phyloP scores from a whole-genome alignment of 2,329 filamentous ascomycete species.

The Penicillium psychrosexuale region DNA sequence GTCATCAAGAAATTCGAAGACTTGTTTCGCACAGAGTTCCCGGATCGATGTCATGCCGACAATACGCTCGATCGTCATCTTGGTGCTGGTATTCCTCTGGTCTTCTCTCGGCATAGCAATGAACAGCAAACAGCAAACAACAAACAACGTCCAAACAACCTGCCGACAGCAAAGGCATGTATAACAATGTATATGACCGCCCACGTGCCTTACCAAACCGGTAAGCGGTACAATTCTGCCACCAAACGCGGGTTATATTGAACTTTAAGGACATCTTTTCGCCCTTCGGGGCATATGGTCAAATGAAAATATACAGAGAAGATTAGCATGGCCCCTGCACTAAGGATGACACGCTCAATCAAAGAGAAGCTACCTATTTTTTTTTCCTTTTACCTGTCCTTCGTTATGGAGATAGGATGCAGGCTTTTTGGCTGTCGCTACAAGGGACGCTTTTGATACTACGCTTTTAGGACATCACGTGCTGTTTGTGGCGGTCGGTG shows the following conservation, averaged over 20 bases:
- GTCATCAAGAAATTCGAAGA: no score
- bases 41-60: no score
- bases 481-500: background rate
- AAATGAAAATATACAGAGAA: constrained; percentile 71
- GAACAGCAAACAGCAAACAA: no score
- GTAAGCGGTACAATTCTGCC: background rate
- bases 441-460: background rate
- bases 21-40: no score
- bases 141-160: background rate
- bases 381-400: constrained; percentile 25
- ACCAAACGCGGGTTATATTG: accelerated
- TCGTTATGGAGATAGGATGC: background rate
- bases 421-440: background rate
- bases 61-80: no score
- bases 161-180: background rate
- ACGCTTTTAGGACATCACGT: background rate
- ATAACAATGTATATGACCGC: background rate
- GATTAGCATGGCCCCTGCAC: constrained; percentile 80
- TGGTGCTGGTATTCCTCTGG: no score
- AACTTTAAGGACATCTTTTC: background rate
- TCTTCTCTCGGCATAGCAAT: no score
- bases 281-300: constrained; percentile 57
- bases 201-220: background rate
- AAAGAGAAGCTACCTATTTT: constrained; percentile 73
- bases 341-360: constrained; percentile 93